Percentiles rank a stretch among this genome's conserved stretches.
phyloP scores from a whole-genome alignment of 345 rosid genomes.

The Rhizophora apiculata region DNA sequence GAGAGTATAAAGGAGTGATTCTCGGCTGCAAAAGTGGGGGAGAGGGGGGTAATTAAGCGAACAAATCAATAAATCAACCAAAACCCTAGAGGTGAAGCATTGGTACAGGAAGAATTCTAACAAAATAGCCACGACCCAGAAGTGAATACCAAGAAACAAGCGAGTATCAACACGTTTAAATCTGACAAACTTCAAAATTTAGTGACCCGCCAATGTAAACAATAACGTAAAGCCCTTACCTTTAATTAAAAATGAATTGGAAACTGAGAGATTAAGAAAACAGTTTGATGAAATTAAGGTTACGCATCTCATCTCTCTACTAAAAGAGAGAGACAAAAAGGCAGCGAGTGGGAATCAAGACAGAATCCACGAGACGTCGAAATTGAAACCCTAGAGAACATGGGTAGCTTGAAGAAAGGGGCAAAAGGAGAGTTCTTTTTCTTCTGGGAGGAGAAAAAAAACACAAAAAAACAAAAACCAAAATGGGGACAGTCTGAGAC shows the following conservation, averaged over 20 bases:
- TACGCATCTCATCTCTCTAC: background rate
- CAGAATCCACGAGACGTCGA: background rate
- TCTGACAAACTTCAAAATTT: background rate
- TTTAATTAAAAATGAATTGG: background rate
- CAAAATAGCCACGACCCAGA: conserved; percentile 13
- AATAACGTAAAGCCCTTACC: background rate
- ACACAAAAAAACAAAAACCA: background rate
- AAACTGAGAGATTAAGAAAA: background rate
- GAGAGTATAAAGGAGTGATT: background rate
- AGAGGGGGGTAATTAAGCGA: background rate
- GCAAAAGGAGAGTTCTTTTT: too few relatives aligned
- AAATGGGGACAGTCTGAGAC: background rate
- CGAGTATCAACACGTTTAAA: background rate
- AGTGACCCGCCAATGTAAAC: background rate
- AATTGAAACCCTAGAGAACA: conserved; percentile 7
- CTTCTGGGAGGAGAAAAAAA: background rate
- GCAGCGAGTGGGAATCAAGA: background rate
- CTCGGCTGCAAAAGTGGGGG: background rate
- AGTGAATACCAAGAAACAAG: background rate
- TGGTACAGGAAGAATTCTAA: background rate
- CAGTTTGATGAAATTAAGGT: conserved; percentile 6
- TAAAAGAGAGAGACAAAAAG: background rate
- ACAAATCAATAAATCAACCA: background rate
- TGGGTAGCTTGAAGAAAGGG: background rate
- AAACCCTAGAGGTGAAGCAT: conserved; percentile 5